A percentile compares a stretch with the other conserved stretches of the same genome.
Conservation (phyloP, 352 stramenopile genomes). For the Globisporangium paroecandrum region DNA sequence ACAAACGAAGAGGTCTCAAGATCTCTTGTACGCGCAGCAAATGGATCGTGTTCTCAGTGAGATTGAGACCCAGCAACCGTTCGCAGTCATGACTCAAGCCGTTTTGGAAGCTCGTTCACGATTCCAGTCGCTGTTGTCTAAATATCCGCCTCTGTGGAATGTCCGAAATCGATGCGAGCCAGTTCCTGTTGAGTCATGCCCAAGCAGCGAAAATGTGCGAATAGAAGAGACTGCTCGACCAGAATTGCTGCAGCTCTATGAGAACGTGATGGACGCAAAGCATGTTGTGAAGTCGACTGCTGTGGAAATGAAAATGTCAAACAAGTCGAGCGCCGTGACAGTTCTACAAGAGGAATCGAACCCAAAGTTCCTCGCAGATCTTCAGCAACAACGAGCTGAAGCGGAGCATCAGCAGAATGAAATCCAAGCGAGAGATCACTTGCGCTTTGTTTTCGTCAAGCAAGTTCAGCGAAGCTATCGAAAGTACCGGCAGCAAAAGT, state of each 20-base stretch:
- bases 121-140: constrained; percentile 18
- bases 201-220: neutral
- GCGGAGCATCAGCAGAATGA: constrained; percentile 13
- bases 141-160: neutral
- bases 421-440: constrained; percentile 4
- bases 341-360: neutral
- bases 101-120: constrained; percentile 24
- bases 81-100: constrained; percentile 22
- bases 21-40: constrained; percentile 41
- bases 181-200: neutral
- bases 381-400: constrained; percentile 10
- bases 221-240: neutral
- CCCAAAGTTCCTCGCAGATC: constrained; percentile 10
- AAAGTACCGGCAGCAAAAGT: neutral
- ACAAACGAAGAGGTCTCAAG: constrained; percentile 21
- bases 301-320: neutral
- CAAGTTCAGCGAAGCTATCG: constrained; percentile 10
- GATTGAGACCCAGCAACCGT: constrained; percentile 27
- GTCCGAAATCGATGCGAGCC: neutral
- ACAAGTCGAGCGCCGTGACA: neutral
- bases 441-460: neutral
- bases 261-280: constrained; percentile 32
- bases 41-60: constrained; percentile 33
- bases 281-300: neutral
- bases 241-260: constrained; percentile 27